Conservation (phyloP, 495 filamentous ascomycete species). For the Penicillium riverlandense region DNA sequence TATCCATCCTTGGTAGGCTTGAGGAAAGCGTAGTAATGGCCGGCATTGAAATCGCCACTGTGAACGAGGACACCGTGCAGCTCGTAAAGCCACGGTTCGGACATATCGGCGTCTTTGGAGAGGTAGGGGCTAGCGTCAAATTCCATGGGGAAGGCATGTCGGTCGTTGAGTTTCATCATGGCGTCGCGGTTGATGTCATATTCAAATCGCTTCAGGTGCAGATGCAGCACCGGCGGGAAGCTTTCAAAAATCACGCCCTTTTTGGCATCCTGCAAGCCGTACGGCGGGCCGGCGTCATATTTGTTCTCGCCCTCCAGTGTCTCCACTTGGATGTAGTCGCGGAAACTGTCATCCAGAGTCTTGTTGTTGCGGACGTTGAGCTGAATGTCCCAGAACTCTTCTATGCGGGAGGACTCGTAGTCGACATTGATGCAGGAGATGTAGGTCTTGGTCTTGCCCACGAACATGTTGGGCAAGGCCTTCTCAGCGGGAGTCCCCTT, state of each 20-base stretch:
- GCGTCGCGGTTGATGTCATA: conserved; percentile 93
- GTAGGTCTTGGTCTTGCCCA: conserved; percentile 95
- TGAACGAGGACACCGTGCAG: conserved; percentile 95
- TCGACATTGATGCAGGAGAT: conserved; percentile 98
- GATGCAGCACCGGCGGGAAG: conserved; percentile 90
- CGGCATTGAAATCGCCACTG: conserved; percentile 91
- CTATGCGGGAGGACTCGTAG: conserved; percentile 87
- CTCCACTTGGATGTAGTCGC: conserved; percentile 92
- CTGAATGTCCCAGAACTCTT: conserved; percentile 99
- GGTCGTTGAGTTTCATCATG: conserved; percentile 99
- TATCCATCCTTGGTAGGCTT: conserved; percentile 86
- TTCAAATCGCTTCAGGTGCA: conserved; percentile 96
- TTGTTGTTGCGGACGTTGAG: conserved; percentile 93
- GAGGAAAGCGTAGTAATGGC: conserved; percentile 98
- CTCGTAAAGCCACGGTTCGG: conserved; percentile 84
- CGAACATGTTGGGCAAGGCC: conserved; percentile 81
- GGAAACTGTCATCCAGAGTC: conserved; percentile 89
- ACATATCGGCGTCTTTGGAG: conserved; percentile 76
- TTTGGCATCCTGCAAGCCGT: conserved; percentile 89
- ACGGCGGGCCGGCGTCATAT: conserved; percentile 82
- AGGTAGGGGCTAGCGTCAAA: conserved; percentile 89
- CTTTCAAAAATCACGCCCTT: conserved; percentile 96
- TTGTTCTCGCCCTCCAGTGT: conserved; percentile 97
- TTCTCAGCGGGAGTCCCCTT: conserved; percentile 96
- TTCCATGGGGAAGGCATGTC: conserved; percentile 91